Evolutionary conservation across 768 basidiomycete genomes (phyloP).

Genomic region (Boletus subparvulus): DNA sequence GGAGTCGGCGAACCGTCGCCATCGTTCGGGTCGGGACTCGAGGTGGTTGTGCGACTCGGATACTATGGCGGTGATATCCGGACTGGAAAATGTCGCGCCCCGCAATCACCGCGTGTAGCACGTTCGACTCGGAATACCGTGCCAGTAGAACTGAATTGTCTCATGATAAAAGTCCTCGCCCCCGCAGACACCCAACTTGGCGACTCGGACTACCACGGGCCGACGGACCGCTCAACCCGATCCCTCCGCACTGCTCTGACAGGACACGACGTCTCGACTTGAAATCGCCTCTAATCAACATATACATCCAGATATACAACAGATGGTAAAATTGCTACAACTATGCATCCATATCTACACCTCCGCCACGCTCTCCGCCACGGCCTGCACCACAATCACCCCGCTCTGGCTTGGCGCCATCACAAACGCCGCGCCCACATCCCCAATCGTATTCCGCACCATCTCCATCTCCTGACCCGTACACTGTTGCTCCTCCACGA

Average conservation of each 20-base stretch:
- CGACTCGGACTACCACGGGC: neutral
- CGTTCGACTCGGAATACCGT: too few relatives aligned
- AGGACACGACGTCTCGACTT: too few relatives aligned
- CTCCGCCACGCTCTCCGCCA: conserved; percentile 24
- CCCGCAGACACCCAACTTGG: too few relatives aligned
- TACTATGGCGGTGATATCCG: too few relatives aligned
- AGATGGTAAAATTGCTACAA: too few relatives aligned
- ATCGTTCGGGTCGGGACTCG: neutral
- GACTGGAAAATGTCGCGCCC: too few relatives aligned
- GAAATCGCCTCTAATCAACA: neutral
- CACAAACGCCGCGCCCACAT: conserved; percentile 77
- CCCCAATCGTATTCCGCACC: conserved; percentile 81
- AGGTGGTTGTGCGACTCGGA: too few relatives aligned
- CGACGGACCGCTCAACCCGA: neutral
- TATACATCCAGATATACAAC: neutral
- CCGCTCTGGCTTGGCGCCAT: conserved; percentile 57
- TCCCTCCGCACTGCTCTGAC: too few relatives aligned
- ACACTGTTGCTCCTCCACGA: conserved; percentile 37
- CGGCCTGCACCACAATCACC: conserved; percentile 68
- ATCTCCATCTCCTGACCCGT: conserved; percentile 26
- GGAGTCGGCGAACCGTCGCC: conserved; percentile 12
- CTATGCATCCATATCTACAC: neutral
- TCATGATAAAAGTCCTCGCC: too few relatives aligned
- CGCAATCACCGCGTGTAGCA: too few relatives aligned
- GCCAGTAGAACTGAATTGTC: too few relatives aligned